These are phyloP conservation scores for Prillingera fragicola DNA, from an alignment of 1,284 basidiomycete genomes.

Conservation along the genomic window DNA sequence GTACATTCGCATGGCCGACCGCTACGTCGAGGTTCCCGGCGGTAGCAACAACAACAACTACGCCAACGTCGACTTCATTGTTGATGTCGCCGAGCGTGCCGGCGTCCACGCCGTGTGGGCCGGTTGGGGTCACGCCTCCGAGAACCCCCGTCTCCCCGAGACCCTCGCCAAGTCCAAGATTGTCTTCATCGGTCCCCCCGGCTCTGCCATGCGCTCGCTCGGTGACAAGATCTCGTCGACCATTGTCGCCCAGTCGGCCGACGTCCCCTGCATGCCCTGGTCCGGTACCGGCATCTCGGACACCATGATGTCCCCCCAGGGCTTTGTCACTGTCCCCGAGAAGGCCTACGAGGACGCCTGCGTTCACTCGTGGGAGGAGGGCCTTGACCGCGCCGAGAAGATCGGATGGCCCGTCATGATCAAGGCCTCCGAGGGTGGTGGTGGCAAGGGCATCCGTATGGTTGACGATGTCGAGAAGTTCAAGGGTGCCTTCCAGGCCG, in stretches of 20 bases:
- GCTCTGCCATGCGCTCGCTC: constrained; percentile 96
- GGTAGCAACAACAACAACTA: constrained; percentile 99
- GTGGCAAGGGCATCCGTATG: constrained; percentile 96
- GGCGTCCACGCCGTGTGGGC: constrained; percentile 99
- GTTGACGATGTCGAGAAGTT: constrained; percentile 80
- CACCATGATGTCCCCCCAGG: constrained; percentile 76
- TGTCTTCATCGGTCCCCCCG: constrained; percentile 98
- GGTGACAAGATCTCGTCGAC: constrained; percentile 99
- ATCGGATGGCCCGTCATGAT: constrained; percentile 99
- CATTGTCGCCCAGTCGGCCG: constrained; percentile 93
- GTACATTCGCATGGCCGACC: constrained; percentile 99
- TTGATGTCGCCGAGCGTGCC: constrained; percentile 93
- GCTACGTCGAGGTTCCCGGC: constrained; percentile 97
- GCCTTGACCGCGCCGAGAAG: constrained; percentile 71
- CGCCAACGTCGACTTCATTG: constrained; percentile 98
- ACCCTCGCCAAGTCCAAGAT: constrained; percentile 89
- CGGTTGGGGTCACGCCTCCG: constrained; percentile 99
- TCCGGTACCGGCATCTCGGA: constrained; percentile 92
- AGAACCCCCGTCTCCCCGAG: constrained; percentile 98
- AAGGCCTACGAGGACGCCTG: constrained; percentile 86
- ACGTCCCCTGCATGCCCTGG: constrained; percentile 99
- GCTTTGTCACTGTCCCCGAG: constrained; percentile 91
- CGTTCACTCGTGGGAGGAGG: constrained; percentile 83
- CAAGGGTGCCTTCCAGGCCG: constrained; percentile 89
- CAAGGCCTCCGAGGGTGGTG: constrained; percentile 98